Base-by-base conservation (phyloP, 805 yeast species). In the Cyberlindnera veronae region DNA sequence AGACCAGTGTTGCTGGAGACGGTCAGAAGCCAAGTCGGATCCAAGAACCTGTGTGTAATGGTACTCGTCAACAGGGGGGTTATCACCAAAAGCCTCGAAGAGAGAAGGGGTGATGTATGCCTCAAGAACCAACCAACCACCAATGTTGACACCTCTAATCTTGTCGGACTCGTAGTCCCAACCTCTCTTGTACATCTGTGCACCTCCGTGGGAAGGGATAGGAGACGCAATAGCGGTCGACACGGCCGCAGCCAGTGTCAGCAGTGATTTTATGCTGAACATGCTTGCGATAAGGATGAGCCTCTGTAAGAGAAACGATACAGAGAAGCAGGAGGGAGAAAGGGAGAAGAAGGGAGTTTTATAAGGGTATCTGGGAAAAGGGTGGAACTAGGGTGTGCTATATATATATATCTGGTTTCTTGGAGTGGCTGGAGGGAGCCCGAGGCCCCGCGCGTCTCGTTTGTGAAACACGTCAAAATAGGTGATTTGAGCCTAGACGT, bases 121-220 rank as follows among this genome's bases (percentile, higher is more conserved):
- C 63, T 88, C 96, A 31, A 88, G 64, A 2, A 88, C 88, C 36
- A 88, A 72, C 96, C 96, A 88, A 33, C 95, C 95, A 47, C 96
- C 96, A 23, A 88, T 64, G 56, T 84, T 83, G 36, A 88, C 88
- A 53, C 96, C 96, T 30, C 74, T 60, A 18, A 56, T 37, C 20
- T 38, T 42, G 12, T 32, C 42, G 16, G 18, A 27, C 14, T 44
- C 39, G 36, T 57, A 55, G 38, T 51, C 47, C 50, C 53, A 55
- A 7, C 45, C 46, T 28, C 56, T 44, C 34, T 45, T 51, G 30
- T 48, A 45, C 34, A 55, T 42, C 36, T 53, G 60, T 4, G 42
- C 22, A n/a, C 57, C 55, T 46, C 51, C 56, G 11, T 43, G 38
- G 5, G 53, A 52, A 3, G 53, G 41, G 64, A 70, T 38, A 11